Evolutionary conservation across 1,284 basidiomycete genomes (phyloP), one percentile per base, ranked within the genome.

Genomic region (Rhodotorula sp.): DNA sequence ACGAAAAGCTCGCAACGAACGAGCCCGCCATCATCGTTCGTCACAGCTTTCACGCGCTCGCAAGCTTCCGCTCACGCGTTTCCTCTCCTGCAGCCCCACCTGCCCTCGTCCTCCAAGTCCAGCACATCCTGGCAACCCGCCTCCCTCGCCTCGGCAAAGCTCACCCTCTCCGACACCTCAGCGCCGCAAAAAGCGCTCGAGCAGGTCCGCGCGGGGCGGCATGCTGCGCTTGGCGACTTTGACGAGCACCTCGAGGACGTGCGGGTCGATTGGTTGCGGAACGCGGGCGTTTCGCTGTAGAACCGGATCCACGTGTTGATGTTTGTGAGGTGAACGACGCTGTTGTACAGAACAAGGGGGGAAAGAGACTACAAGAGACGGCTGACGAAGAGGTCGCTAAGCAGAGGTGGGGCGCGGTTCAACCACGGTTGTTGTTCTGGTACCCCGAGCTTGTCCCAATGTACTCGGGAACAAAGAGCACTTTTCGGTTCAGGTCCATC

Each of bases 201-300:
- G 16, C 81, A 87, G 0, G 86, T 89, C 45, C 84, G 87, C 61
- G 78, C 82, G 53, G 82, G 82, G 48, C 78, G 84, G 66, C 86
- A 88, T 34, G 34, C 34, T 34, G 34, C 34, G 34, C 34, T 34
- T 34, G 34, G 34, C 5, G 34, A 34, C 34, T 34, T 34, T 34
- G 34, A 34, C 34, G 34, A 34, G 34, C 89, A 91, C 81, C 79
- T 91, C 62, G 90, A 90, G 79, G 87, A 90, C 80, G 87, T 88
- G 59, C 85, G 84, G 23, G 87, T 89, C 76, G 87, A 89, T 17
- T 79, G 78, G 78, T 57, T 79, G 34, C 52, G 55, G 4, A 77
- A 78, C 44, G 67, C 72, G 10, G 14, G 52, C 9, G 68, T 78
- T 1, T 45, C 62, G n/a, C 19, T 74, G 10, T 59, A 58, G 42